A percentile compares a stretch with the other conserved stretches of the same genome.
phyloP scores from a whole-genome alignment of 495 filamentous ascomycete species.

The Usnea hakonensis region DNA sequence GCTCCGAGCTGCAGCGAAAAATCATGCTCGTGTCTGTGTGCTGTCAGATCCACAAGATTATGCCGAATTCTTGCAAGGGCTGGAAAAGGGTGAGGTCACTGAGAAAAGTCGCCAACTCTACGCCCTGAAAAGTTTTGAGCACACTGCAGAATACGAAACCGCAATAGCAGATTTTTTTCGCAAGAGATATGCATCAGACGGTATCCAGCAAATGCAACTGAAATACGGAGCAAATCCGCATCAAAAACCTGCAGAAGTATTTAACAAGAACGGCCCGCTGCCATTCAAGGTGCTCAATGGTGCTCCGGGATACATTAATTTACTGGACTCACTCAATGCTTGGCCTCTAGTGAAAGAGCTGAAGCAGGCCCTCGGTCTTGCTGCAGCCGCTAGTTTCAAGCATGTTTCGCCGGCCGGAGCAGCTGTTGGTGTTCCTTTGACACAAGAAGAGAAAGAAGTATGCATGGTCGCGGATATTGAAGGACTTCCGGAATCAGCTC shows the following conservation, averaged over 20 bases:
- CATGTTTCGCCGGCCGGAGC: conserved; percentile 96
- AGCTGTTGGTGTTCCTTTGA: conserved; percentile 82
- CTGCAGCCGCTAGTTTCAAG: conserved; percentile 98
- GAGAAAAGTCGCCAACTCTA: conserved; percentile 76
- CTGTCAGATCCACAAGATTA: conserved; percentile 91
- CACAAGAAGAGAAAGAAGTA: conserved; percentile 81
- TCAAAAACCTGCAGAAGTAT: conserved; percentile 90
- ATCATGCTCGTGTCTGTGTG: conserved; percentile 89
- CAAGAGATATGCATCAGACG: conserved; percentile 84
- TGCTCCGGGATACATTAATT: conserved; percentile 91
- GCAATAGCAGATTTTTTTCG: conserved; percentile 96
- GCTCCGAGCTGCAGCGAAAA: conserved; percentile 94
- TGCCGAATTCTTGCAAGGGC: conserved; percentile 82
- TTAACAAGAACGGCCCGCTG: conserved; percentile 57
- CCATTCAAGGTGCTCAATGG: conserved; percentile 97
- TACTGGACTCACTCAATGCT: conserved; percentile 91
- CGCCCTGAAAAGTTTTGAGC: conserved; percentile 94
- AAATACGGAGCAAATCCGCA: conserved; percentile 96
- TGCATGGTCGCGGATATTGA: conserved; percentile 97
- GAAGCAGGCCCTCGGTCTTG: conserved; percentile 72
- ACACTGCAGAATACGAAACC: conserved; percentile 94
- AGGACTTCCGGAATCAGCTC: conserved; percentile 70
- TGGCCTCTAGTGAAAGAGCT: conserved; percentile 97
- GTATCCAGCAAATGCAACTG: conserved; percentile 72
- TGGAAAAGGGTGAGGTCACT: conserved; percentile 77